Evolutionary conservation across 2,329 filamentous ascomycete species (phyloP).

Genomic region (Passalora sequoiae): DNA sequence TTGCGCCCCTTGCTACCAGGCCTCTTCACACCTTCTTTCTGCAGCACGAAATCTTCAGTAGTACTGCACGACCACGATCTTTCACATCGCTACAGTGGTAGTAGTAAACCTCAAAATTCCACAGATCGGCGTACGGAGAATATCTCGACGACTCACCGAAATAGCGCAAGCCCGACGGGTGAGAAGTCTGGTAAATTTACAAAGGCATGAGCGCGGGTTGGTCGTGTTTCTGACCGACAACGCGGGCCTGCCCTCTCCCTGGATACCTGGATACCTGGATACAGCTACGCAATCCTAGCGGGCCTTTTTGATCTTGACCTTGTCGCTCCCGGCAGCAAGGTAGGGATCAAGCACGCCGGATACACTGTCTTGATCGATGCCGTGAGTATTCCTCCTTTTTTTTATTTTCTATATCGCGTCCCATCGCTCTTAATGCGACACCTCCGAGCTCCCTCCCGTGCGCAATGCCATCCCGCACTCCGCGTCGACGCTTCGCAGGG

Average conservation of each 20-base stretch:
- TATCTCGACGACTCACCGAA: constrained; percentile 5
- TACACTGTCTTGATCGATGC: constrained; percentile 22
- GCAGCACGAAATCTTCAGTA: neutral
- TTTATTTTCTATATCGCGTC: constrained; percentile 3
- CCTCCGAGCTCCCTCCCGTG: constrained; percentile 1
- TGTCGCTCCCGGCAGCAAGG: constrained; percentile 20
- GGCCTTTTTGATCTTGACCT: constrained; percentile 23
- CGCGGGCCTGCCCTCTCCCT: constrained; percentile 13
- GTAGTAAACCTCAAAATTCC: too few species aligned
- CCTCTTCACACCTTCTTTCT: neutral
- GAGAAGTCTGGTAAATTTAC: constrained; percentile 6
- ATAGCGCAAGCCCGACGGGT: neutral
- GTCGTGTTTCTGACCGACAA: constrained; percentile 3
- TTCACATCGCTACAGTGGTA: too few species aligned
- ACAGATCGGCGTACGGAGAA: constrained; percentile 6
- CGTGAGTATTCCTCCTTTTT: constrained; percentile 17
- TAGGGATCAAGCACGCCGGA: constrained; percentile 19
- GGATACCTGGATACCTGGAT: too few species aligned
- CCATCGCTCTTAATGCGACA: constrained; percentile 4
- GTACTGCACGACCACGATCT: too few species aligned
- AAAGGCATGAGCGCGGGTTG: constrained; percentile 3
- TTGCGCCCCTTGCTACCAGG: constrained; percentile 2
- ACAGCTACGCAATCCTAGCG: constrained; percentile 13
- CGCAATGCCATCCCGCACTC: constrained; percentile 20
- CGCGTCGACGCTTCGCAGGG: constrained; percentile 16